Percentiles rank a stretch among this genome's conserved stretches.
phyloP scores from a whole-genome alignment of 2,329 filamentous ascomycete species.

The Cytospora piceae region DNA sequence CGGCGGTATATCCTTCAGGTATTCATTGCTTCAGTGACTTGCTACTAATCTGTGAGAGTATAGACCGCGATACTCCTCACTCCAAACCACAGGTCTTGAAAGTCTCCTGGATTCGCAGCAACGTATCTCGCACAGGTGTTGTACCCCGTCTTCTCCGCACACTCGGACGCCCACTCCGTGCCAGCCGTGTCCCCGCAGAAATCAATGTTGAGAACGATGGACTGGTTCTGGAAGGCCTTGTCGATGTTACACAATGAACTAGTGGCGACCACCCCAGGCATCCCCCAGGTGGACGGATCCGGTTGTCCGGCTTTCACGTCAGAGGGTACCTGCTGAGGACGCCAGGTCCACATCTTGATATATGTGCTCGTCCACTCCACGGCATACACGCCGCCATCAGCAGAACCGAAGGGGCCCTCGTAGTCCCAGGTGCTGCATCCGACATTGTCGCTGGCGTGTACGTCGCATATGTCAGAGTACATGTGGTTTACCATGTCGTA shows the following conservation, averaged over 20 bases:
- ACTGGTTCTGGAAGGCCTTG: conserved; percentile 65
- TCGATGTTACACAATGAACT: conserved; percentile 64
- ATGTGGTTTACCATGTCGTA: conserved; percentile 20
- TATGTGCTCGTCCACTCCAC: conserved; percentile 7
- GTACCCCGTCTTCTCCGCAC: conserved; percentile 30
- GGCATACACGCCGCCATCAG: conserved; percentile 11
- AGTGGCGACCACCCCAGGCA: conserved; percentile 65
- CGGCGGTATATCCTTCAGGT: background rate
- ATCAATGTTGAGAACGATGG: conserved; percentile 73
- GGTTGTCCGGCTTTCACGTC: conserved; percentile 47
- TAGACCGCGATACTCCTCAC: conserved; percentile 14
- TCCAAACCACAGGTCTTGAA: conserved; percentile 15
- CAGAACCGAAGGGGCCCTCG: conserved; percentile 5
- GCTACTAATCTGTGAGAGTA: background rate
- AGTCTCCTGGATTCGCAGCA: conserved; percentile 9
- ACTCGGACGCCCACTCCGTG: conserved; percentile 36
- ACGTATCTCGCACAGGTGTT: conserved; percentile 19
- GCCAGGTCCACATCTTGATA: conserved; percentile 24
- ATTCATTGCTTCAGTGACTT: background rate
- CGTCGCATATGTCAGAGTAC: conserved; percentile 8
- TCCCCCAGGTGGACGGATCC: conserved; percentile 66
- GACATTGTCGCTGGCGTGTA: conserved; percentile 4
- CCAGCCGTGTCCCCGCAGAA: conserved; percentile 77
- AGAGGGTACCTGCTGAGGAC: background rate
- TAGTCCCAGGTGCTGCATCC: conserved; percentile 22